phyloP scores from a whole-genome alignment of 2,329 filamentous ascomycete genomes.

The Catunica adiposa region DNA sequence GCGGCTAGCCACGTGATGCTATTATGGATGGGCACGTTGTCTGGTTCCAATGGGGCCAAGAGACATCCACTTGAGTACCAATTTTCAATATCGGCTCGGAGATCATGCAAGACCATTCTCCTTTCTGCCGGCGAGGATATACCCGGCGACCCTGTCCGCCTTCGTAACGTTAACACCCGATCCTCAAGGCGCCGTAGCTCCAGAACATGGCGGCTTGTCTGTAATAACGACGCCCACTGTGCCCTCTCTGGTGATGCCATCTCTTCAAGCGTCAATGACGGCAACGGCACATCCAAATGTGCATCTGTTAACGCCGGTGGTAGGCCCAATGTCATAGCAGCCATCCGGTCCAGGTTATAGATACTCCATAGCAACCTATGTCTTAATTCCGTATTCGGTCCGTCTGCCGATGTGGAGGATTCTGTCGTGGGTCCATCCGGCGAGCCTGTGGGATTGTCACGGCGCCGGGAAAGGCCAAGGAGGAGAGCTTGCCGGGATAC shows the following conservation, averaged over 20 bases:
- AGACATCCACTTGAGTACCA: constrained; percentile 31
- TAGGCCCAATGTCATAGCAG: constrained; percentile 26
- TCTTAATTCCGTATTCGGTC: constrained; percentile 20
- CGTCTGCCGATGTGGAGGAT: too few relatives aligned
- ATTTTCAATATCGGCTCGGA: constrained; percentile 27
- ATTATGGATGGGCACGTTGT: constrained; percentile 29
- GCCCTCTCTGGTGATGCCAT: constrained; percentile 26
- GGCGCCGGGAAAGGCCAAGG: constrained; percentile 23
- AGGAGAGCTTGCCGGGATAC: constrained; percentile 25
- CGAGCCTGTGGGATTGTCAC: constrained; percentile 18
- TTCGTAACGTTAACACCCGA: constrained; percentile 21
- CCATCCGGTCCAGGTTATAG: constrained; percentile 30
- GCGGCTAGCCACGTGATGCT: constrained; percentile 29
- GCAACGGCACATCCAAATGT: constrained; percentile 26
- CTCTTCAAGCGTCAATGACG: constrained; percentile 29
- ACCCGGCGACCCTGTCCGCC: neutral
- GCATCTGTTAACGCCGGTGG: constrained; percentile 25
- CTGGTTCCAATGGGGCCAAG: constrained; percentile 26
- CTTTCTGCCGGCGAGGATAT: constrained; percentile 17
- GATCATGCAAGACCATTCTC: constrained; percentile 20
- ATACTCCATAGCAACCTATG: constrained; percentile 30
- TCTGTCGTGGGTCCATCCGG: neutral
- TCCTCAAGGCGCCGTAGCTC: constrained; percentile 28
- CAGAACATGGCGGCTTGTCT: constrained; percentile 29
- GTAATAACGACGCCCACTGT: constrained; percentile 26